phyloP scores from a whole-genome alignment of 192 early-diverging fungal species.

The Mortierella hygrophila region DNA sequence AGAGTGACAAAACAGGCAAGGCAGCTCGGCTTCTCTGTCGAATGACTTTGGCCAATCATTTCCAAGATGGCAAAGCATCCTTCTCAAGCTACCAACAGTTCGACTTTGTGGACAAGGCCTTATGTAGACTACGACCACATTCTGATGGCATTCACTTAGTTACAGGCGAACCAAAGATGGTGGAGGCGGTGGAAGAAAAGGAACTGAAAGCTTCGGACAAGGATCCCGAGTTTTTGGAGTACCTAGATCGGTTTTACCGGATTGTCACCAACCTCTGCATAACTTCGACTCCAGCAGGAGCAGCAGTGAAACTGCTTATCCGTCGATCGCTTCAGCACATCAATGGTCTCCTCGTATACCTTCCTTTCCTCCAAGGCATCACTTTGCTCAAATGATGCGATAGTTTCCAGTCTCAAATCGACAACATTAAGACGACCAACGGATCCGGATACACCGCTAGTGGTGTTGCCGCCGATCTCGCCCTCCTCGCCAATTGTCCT shows the following conservation, averaged over 20 bases:
- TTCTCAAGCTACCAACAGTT: neutral
- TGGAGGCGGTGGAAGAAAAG: conserved; percentile 33
- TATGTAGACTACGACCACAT: conserved; percentile 15
- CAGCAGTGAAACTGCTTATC: conserved; percentile 40
- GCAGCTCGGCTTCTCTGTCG: no score
- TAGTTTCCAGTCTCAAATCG: no score
- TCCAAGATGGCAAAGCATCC: neutral
- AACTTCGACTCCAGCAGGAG: conserved; percentile 24
- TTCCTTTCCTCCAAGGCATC: no score
- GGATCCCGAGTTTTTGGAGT: neutral
- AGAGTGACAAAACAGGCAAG: no score
- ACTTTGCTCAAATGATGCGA: no score
- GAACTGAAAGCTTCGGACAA: neutral
- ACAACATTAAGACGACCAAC: no score
- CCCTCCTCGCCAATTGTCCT: no score
- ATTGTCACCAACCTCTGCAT: conserved; percentile 16
- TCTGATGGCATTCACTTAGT: conserved; percentile 18
- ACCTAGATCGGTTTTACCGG: conserved; percentile 21
- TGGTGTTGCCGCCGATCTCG: no score
- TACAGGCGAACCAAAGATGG: conserved; percentile 26
- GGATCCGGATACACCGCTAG: no score
- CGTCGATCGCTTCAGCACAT: conserved; percentile 33
- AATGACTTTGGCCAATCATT: no score
- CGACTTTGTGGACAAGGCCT: conserved; percentile 20
- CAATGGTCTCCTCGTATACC: no score